Evolutionary conservation across 1,284 basidiomycete species (phyloP), one percentile per base, ranked within the genome.

Genomic region (Microbotryum lychnidis-dioicae): DNA sequence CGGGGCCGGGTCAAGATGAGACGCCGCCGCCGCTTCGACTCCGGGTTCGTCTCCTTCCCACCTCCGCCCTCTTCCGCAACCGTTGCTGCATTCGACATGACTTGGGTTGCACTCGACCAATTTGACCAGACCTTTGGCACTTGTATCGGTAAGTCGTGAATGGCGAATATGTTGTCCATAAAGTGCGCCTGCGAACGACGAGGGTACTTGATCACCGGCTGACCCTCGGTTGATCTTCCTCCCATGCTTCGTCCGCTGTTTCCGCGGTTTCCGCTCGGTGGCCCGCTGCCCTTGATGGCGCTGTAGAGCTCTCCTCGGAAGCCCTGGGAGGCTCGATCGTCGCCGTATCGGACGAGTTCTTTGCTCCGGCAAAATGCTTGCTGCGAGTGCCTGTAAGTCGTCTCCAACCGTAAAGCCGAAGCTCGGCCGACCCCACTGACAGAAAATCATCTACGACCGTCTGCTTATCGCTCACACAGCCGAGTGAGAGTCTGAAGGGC

Each of bases 321-420:
- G 85, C 87, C 0, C 79, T 97, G 16, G 94, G 91, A 27, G 91
- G 85, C 14, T 75, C 80, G 60, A 80, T 97, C 64, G 75, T 87
- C 37, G 79, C 82, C 9, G 85, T 87, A 58, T 96, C 91, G 6
- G 94, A 98, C 75, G 92, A 98, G 69, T 98, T 97, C 80, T 98
- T 98, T 72, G 91, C 90, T 12, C 84, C 86, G 67, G 90, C 89
- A 0, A 82, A 79, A 63, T 87, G 96, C 76, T 80, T 98, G 25
- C 81, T 98, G 68, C 83, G 89, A 65, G 84, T 87, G 46, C 83
- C 85, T 76, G 91, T 91, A 67, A 71, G 81, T 73, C 31, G 23
- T 29, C 5, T 25, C 31, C 3, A 53, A 9, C 9, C 33, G 31
- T n/a, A 33, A 33, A 33, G n/a, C 51, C n/a, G 31, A 53, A n/a